Conservation (phyloP, 257 asterid species). For the Nicotiana noctiflora region DNA sequence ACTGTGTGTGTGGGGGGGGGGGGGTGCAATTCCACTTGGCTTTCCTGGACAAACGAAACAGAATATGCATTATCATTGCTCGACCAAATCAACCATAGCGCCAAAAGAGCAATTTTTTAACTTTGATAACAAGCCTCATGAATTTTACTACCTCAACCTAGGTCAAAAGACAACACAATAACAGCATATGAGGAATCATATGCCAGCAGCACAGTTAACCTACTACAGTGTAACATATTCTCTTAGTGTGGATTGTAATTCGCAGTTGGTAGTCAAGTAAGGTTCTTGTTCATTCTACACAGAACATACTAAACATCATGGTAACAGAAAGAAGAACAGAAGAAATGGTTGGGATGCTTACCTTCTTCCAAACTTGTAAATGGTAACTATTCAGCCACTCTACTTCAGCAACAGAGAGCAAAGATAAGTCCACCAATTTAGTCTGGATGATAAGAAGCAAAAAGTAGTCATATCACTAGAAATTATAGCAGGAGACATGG, state of each 20-base stretch:
- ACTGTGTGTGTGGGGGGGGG: too few species aligned
- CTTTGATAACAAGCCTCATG: not conserved
- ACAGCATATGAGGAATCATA: not conserved
- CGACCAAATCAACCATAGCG: not conserved
- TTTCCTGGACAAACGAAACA: not conserved
- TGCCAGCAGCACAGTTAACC: not conserved
- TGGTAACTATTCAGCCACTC: too few species aligned
- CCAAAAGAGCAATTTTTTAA: not conserved
- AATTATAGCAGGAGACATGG: not conserved
- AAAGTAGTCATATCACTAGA: not conserved
- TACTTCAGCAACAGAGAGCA: constrained; percentile 61
- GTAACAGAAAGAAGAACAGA: too few species aligned
- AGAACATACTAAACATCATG: not conserved
- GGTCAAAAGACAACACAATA: not conserved
- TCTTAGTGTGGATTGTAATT: not conserved
- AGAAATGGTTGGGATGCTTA: too few species aligned
- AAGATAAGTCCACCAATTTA: constrained; percentile 55
- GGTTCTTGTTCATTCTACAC: not conserved
- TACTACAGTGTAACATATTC: not conserved
- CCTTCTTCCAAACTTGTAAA: too few species aligned
- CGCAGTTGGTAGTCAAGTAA: not conserved
- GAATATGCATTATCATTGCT: not conserved
- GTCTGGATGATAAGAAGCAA: constrained; percentile 39
- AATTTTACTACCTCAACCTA: not conserved
- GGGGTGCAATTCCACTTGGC: not conserved